Base-by-base conservation (phyloP, 371 early-diverging fungal genomes). In the Umbelopsis sp. region DNA sequence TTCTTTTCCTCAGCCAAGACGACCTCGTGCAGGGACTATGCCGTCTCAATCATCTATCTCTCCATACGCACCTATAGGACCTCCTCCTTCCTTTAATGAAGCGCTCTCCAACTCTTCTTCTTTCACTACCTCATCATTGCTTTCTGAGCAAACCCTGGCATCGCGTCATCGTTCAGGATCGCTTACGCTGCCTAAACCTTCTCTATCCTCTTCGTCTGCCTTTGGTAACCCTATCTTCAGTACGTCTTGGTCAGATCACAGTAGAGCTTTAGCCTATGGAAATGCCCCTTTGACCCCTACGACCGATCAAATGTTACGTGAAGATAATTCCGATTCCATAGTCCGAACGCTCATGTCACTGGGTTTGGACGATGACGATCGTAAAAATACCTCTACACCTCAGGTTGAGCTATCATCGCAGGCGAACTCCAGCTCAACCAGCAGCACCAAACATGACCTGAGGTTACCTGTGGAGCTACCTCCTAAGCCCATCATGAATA, bases 11-110 rank as follows among this genome's bases (percentile, higher is more conserved):
- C 57, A 32, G 35, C 57, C 57, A 29, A 57, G 91, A 50, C 85
- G 94, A 25, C 84, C 92, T 48, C 84, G 94, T 66, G 93, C 94
- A 16, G 94, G 92, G 41, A 94, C 94, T 10, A 86, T 94, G 77
- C 91, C 92, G 6, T 91, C 92, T 41, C 77, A 80, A 66, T 68
- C 73, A 65, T 73, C 76, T 37, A 22, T 65, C 37, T 69, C 73
- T 64, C 69, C 76, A n/a, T 72, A 67, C 25, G 62, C 65, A 65
- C 73, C 73, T 37, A 70, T 67, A 50, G 44, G 70, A 7, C 70
- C 69, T 41, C 67, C 63, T 29, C 52, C 70, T 51, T 57, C 57
- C 4, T n/a, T 63, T 5, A 57, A 41, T 46, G 68, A 51, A 46
- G 41, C 29, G 20, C 66, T 10, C 37, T 29, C 16, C 51, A 37